Evolutionary conservation across 1,284 basidiomycete genomes (phyloP), one percentile per base, ranked within the genome.

Genomic region (Ustilago vetiveriae): DNA sequence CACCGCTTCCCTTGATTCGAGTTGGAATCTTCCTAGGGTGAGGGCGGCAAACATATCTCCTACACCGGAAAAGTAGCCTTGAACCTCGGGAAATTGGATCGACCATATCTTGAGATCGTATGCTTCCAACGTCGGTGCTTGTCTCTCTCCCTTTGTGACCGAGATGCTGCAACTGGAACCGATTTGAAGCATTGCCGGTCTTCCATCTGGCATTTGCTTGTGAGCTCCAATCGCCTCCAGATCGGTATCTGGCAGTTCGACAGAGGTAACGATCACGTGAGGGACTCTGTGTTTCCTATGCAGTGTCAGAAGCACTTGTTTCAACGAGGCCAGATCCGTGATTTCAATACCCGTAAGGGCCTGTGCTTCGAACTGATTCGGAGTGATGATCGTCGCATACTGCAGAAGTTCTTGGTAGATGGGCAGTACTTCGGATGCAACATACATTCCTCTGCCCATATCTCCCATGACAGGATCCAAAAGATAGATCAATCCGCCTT

Each of bases 321-420:
- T 87, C 2, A 98, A 85, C 2, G 91, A 88, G 0, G 82, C 50
- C 1, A 90, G 78, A 56, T 90, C 88, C 11, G 84, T 85, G 41
- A 98, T 88, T 49, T 87, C 63, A 27, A 59, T 42, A 1, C 55
- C 73, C 0, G 67, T 65, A n/a, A 75, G 40, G 1, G 48, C 50
- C 92, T 98, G 94, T 52, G 91, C 91, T 84, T 99, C 96, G 72
- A 95, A 99, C 87, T 94, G 96, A 81, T 99, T 99, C 0, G 95
- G 95, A 0, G 95, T 94, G 69, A 97, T 95, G 54, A 98, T 90
- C 0, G 91, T 92, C 1, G 94, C 89, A 21, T 90, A 84, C 16
- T 87, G 85, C 3, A 99, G 85, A 83, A 98, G 87, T 17, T 81
- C 74, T 47, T 89, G 88, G 84, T 99, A 98, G 42, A 94, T 87